phyloP scores from a whole-genome alignment of 2,329 filamentous ascomycete species.

The Calonectria honghensis region DNA sequence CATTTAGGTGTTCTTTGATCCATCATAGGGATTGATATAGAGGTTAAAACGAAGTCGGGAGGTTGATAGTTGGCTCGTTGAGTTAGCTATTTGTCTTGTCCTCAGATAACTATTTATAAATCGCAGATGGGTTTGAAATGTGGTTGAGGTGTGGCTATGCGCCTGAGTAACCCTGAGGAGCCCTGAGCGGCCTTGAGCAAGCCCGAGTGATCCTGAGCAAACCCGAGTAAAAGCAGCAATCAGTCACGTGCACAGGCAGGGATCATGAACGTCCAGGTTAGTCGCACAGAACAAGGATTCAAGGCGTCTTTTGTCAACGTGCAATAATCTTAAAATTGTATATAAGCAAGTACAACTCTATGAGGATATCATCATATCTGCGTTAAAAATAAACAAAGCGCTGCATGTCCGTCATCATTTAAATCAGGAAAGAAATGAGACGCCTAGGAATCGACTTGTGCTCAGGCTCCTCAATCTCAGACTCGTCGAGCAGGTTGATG shows the following conservation, averaged over 20 bases:
- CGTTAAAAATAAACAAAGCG: conserved; percentile 25
- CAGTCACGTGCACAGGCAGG: background rate
- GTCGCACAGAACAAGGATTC: background rate
- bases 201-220: too few species aligned
- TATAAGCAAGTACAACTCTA: conserved; percentile 5
- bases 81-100: too few species aligned
- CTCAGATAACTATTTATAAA: too few species aligned
- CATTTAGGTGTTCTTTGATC: too few species aligned
- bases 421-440: conserved; percentile 22
- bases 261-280: background rate
- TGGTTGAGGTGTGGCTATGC: too few species aligned
- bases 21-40: too few species aligned
- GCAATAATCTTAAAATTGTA: background rate
- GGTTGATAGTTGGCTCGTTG: too few species aligned
- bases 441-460: conserved; percentile 13
- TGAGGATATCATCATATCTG: conserved; percentile 25
- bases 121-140: too few species aligned
- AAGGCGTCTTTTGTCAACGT: background rate
- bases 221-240: too few species aligned
- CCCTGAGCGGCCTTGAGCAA: too few species aligned
- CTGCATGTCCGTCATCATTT: background rate
- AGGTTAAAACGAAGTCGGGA: too few species aligned
- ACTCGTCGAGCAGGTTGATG: conserved; percentile 82
- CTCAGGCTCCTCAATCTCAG: conserved; percentile 84
- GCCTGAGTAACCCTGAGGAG: too few species aligned